Conservation (phyloP, 306 rosid species). For the Rosa multiflora region DNA sequence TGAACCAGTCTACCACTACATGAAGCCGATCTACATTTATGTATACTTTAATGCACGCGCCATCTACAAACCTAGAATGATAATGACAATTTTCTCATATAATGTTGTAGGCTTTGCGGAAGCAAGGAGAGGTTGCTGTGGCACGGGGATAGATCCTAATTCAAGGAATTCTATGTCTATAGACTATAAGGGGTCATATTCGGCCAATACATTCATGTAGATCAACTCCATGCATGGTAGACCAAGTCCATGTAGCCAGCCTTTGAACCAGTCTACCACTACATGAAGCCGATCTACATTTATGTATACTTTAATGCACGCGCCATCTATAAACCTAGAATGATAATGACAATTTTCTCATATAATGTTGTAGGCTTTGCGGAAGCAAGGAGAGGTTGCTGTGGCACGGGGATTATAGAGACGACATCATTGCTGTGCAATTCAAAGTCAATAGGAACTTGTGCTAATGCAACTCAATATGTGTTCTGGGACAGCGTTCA, state of each 20-base stretch:
- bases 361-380: conserved; percentile 47
- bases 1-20: background rate
- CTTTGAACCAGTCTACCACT: background rate
- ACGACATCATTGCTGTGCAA: conserved; percentile 74
- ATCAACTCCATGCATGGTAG: background rate
- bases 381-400: conserved; percentile 86
- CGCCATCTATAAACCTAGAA: conserved; percentile 5
- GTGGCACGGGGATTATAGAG: conserved; percentile 87
- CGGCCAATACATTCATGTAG: background rate
- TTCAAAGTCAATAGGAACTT: conserved; percentile 72
- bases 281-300: background rate
- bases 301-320: background rate
- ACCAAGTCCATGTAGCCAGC: too few relatives aligned
- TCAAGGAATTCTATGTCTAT: background rate
- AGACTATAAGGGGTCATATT: background rate
- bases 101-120: conserved; percentile 60
- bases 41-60: background rate
- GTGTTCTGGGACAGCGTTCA: conserved; percentile 97
- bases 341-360: background rate
- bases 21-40: background rate
- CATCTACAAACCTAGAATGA: conserved; percentile 5
- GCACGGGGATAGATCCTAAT: conserved; percentile 51
- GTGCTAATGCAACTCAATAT: conserved; percentile 80
- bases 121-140: conserved; percentile 88
- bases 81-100: background rate